Base-by-base conservation (phyloP, 2,329 filamentous ascomycete species). In the Penicillium griseofulvum region DNA sequence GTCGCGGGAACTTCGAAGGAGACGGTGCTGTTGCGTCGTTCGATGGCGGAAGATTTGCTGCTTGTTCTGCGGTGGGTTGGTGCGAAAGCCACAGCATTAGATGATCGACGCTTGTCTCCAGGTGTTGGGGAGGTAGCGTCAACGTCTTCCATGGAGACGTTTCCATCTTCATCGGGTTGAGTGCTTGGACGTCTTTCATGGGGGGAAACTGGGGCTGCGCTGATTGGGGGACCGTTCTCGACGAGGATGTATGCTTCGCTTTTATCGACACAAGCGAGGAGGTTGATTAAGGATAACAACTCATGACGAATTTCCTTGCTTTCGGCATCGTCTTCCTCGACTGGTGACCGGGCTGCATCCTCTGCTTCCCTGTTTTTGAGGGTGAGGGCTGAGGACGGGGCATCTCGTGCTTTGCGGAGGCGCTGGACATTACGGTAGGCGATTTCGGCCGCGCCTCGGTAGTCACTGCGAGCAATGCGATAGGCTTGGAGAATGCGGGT, bases 401-500 rank as follows among this genome's bases (percentile, higher is more conserved):
- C 60, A 48, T 75, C 72, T 48, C 71, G 57, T 45, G 68, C 67
- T 49, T 70, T 63, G 37, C 74, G 73, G 22, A 86, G 75, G 8
- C 78, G 76, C 60, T 83, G 78, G 10, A 86, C 74, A 17, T 81
- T 80, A 49, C 81, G 80, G 60, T 84, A 80, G 2, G 84, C 74
- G 12, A 83, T 77, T 38, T 81, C 78, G 1, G 84, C 83, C 3
- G 85, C 85, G 48, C 93, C 94, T 42, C 93, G 89, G 80, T 91
- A 96, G 75, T 97, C 90, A 66, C 86, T 85, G 62, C 87, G 87
- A 59, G 86, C 86, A 62, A 96, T 87, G 49, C 94, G 86, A 85
- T 93, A 97, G 3, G 92, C 87, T 71, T 97, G 96, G 45, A 97
- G 83, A 54, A 97, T 88, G 66, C 93, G 89, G 69, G 94, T 90